phyloP scores from a whole-genome alignment of 495 filamentous ascomycete genomes.

The Annulohypoxylon bovei region DNA sequence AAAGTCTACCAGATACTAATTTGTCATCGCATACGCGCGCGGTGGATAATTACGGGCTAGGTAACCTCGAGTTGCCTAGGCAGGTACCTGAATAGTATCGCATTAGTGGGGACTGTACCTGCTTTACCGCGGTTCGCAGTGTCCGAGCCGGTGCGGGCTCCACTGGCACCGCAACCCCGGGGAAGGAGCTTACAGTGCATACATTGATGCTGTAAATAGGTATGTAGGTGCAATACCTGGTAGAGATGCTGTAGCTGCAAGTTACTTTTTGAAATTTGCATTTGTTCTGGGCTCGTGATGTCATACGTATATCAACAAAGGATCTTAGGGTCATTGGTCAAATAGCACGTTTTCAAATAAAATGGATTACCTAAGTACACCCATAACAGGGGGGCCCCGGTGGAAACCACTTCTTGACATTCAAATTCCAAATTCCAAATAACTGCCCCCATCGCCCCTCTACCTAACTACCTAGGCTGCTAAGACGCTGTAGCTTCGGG shows the following conservation, averaged over 20 bases:
- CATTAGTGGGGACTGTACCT: not conserved
- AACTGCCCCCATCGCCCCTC: not conserved
- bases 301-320: constrained; percentile 7
- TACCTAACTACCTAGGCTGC: not conserved
- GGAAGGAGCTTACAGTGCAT: not conserved
- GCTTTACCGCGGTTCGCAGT: constrained; percentile 7
- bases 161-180: not conserved
- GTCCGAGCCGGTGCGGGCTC: not conserved
- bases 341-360: constrained; percentile 3
- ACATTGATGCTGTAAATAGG: not conserved
- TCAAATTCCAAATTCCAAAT: constrained; percentile 5
- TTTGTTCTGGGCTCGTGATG: constrained; percentile 5
- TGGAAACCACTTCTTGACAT: not conserved
- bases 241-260: too few relatives aligned
- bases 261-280: not conserved
- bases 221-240: not conserved
- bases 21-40: not conserved
- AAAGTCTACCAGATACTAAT: not conserved
- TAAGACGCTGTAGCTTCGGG: not conserved
- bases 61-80: not conserved
- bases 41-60: not conserved
- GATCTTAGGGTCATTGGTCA: not conserved
- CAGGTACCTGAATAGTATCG: not conserved
- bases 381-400: not conserved
- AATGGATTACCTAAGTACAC: not conserved